These are phyloP conservation scores for Irpex rosettiformis DNA, from an alignment of 1,284 basidiomycete species.

Conservation along the genomic window DNA sequence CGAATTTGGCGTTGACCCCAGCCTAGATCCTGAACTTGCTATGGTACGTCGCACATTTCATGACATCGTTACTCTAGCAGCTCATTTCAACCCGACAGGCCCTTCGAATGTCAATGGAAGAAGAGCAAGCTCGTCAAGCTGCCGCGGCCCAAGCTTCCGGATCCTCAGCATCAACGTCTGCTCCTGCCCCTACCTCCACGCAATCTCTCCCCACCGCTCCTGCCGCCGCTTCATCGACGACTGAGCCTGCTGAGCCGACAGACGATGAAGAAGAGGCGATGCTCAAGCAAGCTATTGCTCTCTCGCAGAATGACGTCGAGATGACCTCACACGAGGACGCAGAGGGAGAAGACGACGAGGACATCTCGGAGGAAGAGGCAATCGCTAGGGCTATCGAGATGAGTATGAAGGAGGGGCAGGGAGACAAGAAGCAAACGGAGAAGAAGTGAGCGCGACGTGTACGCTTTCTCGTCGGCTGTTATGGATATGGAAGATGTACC, in stretches of 20 bases:
- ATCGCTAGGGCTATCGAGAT: conserved; percentile 63
- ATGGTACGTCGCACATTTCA: conserved; percentile 59
- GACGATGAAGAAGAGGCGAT: conserved; percentile 69
- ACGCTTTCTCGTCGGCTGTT: too few relatives aligned
- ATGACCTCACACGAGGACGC: conserved; percentile 38
- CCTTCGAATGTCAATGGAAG: conserved; percentile 95
- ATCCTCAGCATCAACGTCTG: conserved; percentile 29
- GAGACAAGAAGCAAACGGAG: conserved; percentile 24
- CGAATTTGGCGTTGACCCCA: conserved; percentile 93
- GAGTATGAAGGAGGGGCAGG: conserved; percentile 33
- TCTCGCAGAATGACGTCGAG: conserved; percentile 51
- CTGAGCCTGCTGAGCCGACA: conserved; percentile 37
- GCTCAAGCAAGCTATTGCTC: conserved; percentile 59
- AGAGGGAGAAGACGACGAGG: conserved; percentile 35
- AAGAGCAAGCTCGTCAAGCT: conserved; percentile 90
- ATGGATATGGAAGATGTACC: too few relatives aligned
- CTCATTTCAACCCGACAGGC: conserved; percentile 59
- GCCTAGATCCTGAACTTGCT: conserved; percentile 93
- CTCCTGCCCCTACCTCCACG: conserved; percentile 23
- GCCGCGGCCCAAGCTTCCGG: conserved; percentile 32
- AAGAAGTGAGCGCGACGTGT: too few relatives aligned
- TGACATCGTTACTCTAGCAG: not conserved
- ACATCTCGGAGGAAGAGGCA: conserved; percentile 52
- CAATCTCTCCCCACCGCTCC: conserved; percentile 13
- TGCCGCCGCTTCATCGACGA: conserved; percentile 28